These are phyloP conservation scores for Fomitopsis serialis DNA, from an alignment of 768 basidiomycete genomes.

Conservation along the genomic window DNA sequence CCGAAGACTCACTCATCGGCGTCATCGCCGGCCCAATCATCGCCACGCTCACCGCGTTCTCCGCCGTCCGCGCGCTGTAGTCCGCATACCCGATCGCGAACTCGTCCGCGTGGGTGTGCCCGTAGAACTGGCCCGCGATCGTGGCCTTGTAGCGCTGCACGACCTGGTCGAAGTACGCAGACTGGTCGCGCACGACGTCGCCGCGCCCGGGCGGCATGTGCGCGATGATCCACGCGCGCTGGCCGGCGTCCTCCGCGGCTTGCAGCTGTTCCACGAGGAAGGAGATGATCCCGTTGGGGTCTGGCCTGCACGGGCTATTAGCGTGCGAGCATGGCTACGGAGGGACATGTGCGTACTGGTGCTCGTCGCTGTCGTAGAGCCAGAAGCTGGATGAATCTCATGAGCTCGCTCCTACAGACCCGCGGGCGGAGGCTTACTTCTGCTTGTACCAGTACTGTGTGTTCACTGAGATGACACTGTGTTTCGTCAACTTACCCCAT, in stretches of 20 bases:
- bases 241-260: conserved; percentile 53
- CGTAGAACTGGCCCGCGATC: conserved; percentile 58
- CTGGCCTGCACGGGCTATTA: conserved; percentile 29
- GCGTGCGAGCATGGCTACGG: neutral
- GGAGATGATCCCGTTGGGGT: conserved; percentile 55
- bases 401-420: neutral
- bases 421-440: conserved; percentile 33
- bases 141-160: conserved; percentile 54
- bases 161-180: conserved; percentile 60
- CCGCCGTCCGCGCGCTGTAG: conserved; percentile 38
- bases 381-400: conserved; percentile 38
- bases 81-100: conserved; percentile 57
- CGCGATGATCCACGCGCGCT: conserved; percentile 58
- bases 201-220: conserved; percentile 50
- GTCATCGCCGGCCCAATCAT: conserved; percentile 54
- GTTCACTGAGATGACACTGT: conserved; percentile 56
- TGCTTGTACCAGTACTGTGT: conserved; percentile 58
- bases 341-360: conserved; percentile 33
- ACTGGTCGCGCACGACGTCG: conserved; percentile 52
- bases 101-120: conserved; percentile 57
- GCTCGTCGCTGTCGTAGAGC: conserved; percentile 49
- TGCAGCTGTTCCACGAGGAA: conserved; percentile 53
- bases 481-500: no score
- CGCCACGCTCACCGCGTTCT: conserved; percentile 41
- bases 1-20: conserved; percentile 46